These are phyloP conservation scores for Azolla pinnata DNA, from an alignment of 75 land plant genomes.

Conservation along the genomic window DNA sequence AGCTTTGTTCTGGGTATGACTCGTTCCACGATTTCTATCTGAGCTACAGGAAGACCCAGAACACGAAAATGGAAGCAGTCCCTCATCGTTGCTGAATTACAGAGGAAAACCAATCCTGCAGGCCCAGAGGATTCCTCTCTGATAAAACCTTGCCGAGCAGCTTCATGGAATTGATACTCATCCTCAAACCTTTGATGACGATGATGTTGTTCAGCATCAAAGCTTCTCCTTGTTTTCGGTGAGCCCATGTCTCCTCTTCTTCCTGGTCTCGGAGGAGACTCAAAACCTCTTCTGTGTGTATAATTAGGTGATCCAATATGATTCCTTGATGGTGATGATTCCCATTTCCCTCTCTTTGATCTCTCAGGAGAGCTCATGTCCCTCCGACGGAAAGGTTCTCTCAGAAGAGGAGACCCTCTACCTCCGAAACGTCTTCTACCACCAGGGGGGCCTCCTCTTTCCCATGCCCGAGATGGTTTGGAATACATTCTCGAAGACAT, in stretches of 20 bases:
- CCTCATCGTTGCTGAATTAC: background rate
- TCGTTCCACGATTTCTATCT: slow-evolving; percentile 12
- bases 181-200: background rate
- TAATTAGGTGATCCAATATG: background rate
- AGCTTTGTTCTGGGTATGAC: slow-evolving; percentile 34
- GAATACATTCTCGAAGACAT: slow-evolving; percentile 7
- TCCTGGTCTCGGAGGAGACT: slow-evolving; percentile 6
- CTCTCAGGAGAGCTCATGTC: background rate
- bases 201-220: background rate
- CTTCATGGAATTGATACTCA: background rate
- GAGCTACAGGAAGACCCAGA: slow-evolving; percentile 5
- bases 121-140: background rate
- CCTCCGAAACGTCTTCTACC: background rate
- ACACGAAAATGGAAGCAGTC: slow-evolving; percentile 9
- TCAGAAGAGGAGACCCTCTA: background rate
- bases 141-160: background rate
- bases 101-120: slow-evolving; percentile 12
- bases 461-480: background rate
- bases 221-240: background rate
- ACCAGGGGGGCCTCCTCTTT: background rate
- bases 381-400: background rate
- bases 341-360: slow-evolving; percentile 4
- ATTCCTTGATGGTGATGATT: background rate
- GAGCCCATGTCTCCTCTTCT: background rate
- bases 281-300: background rate